Evolutionary conservation across 331 rosid species (phyloP).

Genomic region (Malus hybrid): DNA sequence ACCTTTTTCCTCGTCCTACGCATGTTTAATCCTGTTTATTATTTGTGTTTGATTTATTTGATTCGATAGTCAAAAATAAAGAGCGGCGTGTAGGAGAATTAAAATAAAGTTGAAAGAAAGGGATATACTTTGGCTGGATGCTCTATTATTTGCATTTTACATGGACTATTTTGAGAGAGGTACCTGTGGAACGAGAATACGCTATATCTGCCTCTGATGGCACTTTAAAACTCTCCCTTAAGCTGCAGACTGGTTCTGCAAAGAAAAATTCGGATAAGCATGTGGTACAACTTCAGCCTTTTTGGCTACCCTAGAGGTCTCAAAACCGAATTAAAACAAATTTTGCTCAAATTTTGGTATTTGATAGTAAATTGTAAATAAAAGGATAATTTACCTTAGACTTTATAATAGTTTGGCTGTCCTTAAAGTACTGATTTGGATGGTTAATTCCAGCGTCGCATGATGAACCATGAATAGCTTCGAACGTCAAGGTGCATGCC

Average conservation of each 20-base stretch:
- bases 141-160: neutral
- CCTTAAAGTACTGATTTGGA: constrained; percentile 92
- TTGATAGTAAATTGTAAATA: neutral
- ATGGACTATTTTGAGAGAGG: neutral
- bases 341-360: neutral
- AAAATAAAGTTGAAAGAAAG: too few relatives aligned
- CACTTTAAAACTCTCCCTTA: constrained; percentile 8
- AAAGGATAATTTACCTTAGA: constrained; percentile 37
- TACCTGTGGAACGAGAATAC: neutral
- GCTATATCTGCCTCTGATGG: neutral
- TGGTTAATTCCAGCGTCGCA: constrained; percentile 93
- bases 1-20: neutral
- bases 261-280: neutral
- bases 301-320: neutral
- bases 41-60: neutral
- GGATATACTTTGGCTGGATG: neutral
- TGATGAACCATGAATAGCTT: constrained; percentile 61
- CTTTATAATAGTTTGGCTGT: constrained; percentile 60
- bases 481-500: constrained; percentile 95
- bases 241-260: constrained; percentile 48
- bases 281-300: neutral
- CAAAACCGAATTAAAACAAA: neutral
- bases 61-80: neutral
- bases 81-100: neutral
- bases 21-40: too few relatives aligned